Evolutionary conservation across 257 asterid species (phyloP), one percentile per base, ranked within the genome.

Genomic region (Eustoma russellianum): DNA sequence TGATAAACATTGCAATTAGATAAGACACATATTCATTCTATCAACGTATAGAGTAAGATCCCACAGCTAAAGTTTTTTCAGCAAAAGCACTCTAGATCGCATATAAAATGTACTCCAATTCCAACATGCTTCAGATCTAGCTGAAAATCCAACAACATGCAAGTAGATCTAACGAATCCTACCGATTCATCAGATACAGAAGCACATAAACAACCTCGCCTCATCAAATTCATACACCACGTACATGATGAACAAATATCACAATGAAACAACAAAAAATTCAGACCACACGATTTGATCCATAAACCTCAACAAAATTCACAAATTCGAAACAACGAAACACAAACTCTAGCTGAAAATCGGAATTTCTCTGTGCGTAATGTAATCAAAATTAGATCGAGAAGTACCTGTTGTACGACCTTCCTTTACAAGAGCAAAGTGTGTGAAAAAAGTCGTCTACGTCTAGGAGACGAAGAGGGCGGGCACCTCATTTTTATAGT

Each of bases 21-120:
- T 55, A 65, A 68, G 61, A 68, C 62, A 59, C 45, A 19, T n/a
- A 59, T 59, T 57, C 24, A 43, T 33, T 13, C 56, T 1, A 33
- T 30, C 55, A 50, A 33, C n/a, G 24, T 13, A 10, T 46, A 41
- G 24, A 48, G 5, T 46, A 11, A 14, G 46, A 44, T 18, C 40
- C 13, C 47, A 52, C 11, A 60, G 62, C 47, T 5, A 40, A 5
- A 46, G 14, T 9, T 14, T 47, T 47, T 47, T 10, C 17, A 16
- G 24, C 17, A 35, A 28, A 55, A 51, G n/a, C 61, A 48, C 33
- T 17, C 30, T 24, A 24, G 53, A 41, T 14, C 12, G 33, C 60
- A 34, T 54, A 41, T 45, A 52, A 53, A 35, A 17, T 41, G n/a
- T 38, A 9, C 9, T 18, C 41, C 9, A 12, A 24, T 11, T 49